Evolutionary conservation across 2,329 filamentous ascomycete genomes (phyloP), one percentile per base, ranked within the genome.

Genomic region (Beauveria sp.): DNA sequence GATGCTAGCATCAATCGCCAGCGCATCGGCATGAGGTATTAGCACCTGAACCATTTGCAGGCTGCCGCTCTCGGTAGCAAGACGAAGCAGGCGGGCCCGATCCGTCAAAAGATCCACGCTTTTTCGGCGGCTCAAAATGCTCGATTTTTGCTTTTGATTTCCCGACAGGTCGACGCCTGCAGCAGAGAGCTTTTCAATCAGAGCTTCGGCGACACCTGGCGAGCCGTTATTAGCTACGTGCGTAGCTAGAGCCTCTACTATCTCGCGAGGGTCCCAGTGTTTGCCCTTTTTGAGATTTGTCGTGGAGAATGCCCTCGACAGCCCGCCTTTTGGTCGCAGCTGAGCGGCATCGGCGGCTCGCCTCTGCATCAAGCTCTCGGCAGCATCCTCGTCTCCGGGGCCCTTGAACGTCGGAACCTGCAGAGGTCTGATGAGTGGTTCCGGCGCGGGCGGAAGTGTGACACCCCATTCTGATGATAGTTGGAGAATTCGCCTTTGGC

Each of bases 161-260:
- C 80, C 75, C 59, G 81, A 80, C 16, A 85, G 68, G 57, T 83
- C 79, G 4, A 82, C 79, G 16, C 83, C 83, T 1, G 75, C 77
- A 1, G 74, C 70, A 42, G 75, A 73, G 40, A 86, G 71, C 69
- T 80, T 82, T 3, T 70, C 73, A 34, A 85, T 77, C 26, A 86
- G 74, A 0, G 80, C 80, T 67, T 85, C 80, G n/a, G 81, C 83
- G 5, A 85, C 78, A 9, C 79, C 83, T 0, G 83, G 77, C 0
- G 80, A 77, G 14, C 82, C 82, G 18, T 71, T 72, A 52, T 77
- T 80, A 42, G 74, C 70, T 61, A 85, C 75, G 67, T 83, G 81
- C 48, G 73, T 72, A 52, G 79, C 73, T 58, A 86, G 73, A 16
- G 79, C 78, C 54, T 80, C 78, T 55, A 84, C 79, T 22, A 85